These are phyloP conservation scores for Tetrapyrgos nigripes DNA, from an alignment of 1,284 basidiomycete genomes.

Conservation along the genomic window DNA sequence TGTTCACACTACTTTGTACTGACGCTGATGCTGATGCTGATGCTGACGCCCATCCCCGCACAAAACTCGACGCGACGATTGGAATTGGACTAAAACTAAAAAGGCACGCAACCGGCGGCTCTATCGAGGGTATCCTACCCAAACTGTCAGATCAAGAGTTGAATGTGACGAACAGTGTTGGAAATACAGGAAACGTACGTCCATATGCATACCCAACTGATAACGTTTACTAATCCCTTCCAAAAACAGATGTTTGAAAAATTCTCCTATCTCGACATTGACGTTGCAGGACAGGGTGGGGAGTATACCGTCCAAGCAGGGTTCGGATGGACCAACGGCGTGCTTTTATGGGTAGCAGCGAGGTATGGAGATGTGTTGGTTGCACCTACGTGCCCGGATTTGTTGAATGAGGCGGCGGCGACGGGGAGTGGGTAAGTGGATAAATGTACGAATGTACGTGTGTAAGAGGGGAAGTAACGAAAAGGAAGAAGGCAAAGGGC, in stretches of 20 bases:
- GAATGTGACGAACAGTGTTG: constrained; percentile 73
- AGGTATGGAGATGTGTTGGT: constrained; percentile 72
- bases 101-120: constrained; percentile 84
- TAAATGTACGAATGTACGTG: background rate
- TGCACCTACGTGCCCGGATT: constrained; percentile 69
- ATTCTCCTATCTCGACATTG: constrained; percentile 77
- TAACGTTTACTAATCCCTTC: background rate
- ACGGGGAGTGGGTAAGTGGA: constrained; percentile 5
- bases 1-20: too few species aligned
- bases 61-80: too few species aligned
- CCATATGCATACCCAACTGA: background rate
- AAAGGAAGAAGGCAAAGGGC: background rate
- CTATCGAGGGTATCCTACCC: constrained; percentile 71
- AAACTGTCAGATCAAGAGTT: constrained; percentile 75
- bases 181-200: constrained; percentile 76
- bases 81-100: too few species aligned
- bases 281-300: constrained; percentile 82
- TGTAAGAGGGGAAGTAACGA: background rate
- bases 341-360: constrained; percentile 77
- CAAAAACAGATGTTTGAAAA: constrained; percentile 87
- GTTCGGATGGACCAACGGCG: constrained; percentile 94
- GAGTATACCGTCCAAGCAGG: constrained; percentile 53
- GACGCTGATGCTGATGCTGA: too few species aligned
- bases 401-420: constrained; percentile 35
- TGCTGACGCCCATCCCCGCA: too few species aligned